phyloP scores from a whole-genome alignment of 129 eudicot genomes.

The Lonicera japonica region DNA sequence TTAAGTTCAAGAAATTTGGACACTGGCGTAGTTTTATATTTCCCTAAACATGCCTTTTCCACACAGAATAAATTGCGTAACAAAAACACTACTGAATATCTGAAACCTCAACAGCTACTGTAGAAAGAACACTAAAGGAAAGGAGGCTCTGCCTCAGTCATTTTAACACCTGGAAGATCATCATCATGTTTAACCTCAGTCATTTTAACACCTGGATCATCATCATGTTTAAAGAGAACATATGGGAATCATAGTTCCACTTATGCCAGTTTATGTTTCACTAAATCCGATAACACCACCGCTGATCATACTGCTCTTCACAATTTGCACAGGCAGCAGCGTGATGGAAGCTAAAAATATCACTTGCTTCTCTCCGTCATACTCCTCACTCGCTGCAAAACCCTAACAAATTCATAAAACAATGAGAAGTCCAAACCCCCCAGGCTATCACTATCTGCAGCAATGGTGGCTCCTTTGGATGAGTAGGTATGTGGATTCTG shows the following conservation, averaged over 20 bases:
- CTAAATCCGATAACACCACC: not conserved
- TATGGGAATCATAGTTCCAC: not conserved
- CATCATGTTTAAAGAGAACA: not conserved
- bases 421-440: conserved; percentile 53
- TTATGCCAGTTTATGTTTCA: not conserved
- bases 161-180: too few species aligned
- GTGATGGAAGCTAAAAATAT: not conserved
- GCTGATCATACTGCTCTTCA: not conserved
- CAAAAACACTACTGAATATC: not conserved
- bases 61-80: too few species aligned
- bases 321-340: too few species aligned
- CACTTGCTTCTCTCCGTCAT: conserved; percentile 32
- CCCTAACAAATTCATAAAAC: conserved; percentile 83
- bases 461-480: conserved; percentile 18
- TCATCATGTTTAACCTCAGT: not conserved
- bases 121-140: not conserved
- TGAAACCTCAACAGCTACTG: not conserved
- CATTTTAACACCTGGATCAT: not conserved
- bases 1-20: too few species aligned
- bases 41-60: not conserved
- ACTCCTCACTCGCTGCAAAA: conserved; percentile 63
- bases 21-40: not conserved
- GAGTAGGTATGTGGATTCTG: conserved; percentile 47
- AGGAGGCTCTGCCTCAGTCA: not conserved
- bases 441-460: conserved; percentile 25